Evolutionary conservation across 1,284 basidiomycete species (phyloP), one percentile per base, ranked within the genome.

Genomic region (Irpex rosettiformis): DNA sequence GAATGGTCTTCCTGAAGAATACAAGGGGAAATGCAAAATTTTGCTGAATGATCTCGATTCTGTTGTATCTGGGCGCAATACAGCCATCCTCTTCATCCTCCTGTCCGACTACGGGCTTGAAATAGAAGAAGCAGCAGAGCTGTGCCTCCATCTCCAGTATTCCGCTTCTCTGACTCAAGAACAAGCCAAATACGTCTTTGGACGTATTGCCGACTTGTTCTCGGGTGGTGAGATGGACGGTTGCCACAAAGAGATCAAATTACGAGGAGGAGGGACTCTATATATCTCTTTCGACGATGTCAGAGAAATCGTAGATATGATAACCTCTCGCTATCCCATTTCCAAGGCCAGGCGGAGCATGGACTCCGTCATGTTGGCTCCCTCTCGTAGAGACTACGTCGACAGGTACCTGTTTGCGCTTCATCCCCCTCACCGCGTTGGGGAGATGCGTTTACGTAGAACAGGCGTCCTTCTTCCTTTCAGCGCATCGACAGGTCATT

Each of bases 381-480:
- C 48, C 10, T 27, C 48, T n/a, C 48, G 48, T 2, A 28, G 27
- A 28, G 48, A 51, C 21, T 51, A 27, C 48, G 13, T 51, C 18
- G 48, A 51, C 48, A 51, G 48, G 24, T 51, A 51, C 25, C 48
- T 51, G 3, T 28, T 51, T 11, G 48, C 48, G 27, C 27, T 51
- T 21, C 22, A n/a, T 11, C 22, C 22, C 22, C 48, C 48, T 3
- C 55, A 57, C 40, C 55, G 55, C n/a, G 7, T 57, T 10, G 55
- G 45, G 18, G 45, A 49, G 28, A 52, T 57, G 43, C 43, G 27
- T 18, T 3, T 51, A 10, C 55, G 55, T 13, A 8, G 27, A 11
- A 51, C 28, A 21, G 77, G 78, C 0, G 62, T 78, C 54, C 63
- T 80, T 22, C 69, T 79, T 7, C 79, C 79, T 7, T 78, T 77